Evolutionary conservation across 768 basidiomycete species (phyloP), one percentile per base, ranked within the genome.

Genomic region (Tephrocybe sp.): DNA sequence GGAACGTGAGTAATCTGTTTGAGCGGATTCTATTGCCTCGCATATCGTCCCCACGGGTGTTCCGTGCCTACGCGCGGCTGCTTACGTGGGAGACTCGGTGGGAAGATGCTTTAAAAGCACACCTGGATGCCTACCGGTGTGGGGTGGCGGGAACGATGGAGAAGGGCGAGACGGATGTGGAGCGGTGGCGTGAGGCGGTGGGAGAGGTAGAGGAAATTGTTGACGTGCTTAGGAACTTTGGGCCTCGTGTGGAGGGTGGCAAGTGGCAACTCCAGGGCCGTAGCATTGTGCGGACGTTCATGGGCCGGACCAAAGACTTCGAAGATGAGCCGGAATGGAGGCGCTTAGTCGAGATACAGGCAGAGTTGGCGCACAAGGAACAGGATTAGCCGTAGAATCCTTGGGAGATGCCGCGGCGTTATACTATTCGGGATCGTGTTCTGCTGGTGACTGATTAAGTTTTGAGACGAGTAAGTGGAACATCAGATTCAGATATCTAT

Each of bases 281-380:
- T 48, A 94, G 92, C 54, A 75, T 98, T 50, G 79, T 98, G 52
- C 76, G 95, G 69, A 88, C 85, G 45, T 98, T 98, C 68, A 79
- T 91, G 69, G 95, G 89, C 6, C 75, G 90, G 53, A 92, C 90
- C 52, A 85, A 75, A 67, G 90, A 84, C 34, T 98, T 94, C 57
- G 89, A 87, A 66, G 94, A 94, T 45, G 90, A 97, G 65, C 78
- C 84, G 4, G 93, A 92, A 71, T 98, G 89, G 86, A 65, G 72
- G 22, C 72, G 74, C 54, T 71, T 98, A 62, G 73, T 75, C 60
- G 80, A 76, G 53, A 65, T 93, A 59, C 72, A 83, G 61, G 83
- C 85, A 36, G 88, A 90, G 44, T 60, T 89, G 54, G 77, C 77
- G 59, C 75, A 72, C 40, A 70, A 61, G 33, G 56, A 60, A 22